A percentile compares a stretch with the other conserved stretches of the same genome.
Evolutionary conservation across 371 early-diverging fungal species (phyloP).

Genomic region (Synchytrium microbalum): DNA sequence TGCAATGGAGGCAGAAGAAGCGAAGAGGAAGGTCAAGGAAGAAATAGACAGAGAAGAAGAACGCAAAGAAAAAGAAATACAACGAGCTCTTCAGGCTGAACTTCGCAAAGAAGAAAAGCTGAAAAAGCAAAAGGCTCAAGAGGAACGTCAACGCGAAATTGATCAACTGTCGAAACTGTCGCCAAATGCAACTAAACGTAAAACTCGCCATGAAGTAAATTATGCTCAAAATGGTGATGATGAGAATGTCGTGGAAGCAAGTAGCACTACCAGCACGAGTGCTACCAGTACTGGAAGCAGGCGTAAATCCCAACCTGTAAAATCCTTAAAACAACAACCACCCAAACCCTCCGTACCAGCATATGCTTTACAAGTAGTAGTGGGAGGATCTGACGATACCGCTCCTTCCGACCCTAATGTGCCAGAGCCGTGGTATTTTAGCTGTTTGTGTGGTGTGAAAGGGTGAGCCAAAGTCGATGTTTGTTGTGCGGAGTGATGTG

Average conservation of each 20-base stretch:
- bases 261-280: neutral
- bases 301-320: too few relatives aligned
- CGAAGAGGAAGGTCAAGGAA: slow-evolving; percentile 8
- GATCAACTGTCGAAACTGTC: slow-evolving; percentile 11
- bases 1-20: slow-evolving; percentile 18
- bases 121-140: slow-evolving; percentile 13
- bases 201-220: too few relatives aligned
- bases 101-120: slow-evolving; percentile 13
- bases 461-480: slow-evolving; percentile 30
- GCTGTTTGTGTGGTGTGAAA: slow-evolving; percentile 28
- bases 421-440: slow-evolving; percentile 35
- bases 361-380: too few relatives aligned
- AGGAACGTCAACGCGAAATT: slow-evolving; percentile 15
- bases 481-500: neutral
- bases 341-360: too few relatives aligned
- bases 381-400: too few relatives aligned
- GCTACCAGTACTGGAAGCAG: slow-evolving; percentile 13
- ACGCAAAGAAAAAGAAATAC: slow-evolving; percentile 7
- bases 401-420: too few relatives aligned
- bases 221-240: too few relatives aligned
- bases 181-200: too few relatives aligned
- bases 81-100: slow-evolving; percentile 6
- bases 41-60: too few relatives aligned
- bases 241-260: slow-evolving; percentile 7
- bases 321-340: too few relatives aligned